These are phyloP conservation scores for Cystobasidium slooffiae DNA, from an alignment of 1,284 basidiomycete genomes.

Conservation along the genomic window DNA sequence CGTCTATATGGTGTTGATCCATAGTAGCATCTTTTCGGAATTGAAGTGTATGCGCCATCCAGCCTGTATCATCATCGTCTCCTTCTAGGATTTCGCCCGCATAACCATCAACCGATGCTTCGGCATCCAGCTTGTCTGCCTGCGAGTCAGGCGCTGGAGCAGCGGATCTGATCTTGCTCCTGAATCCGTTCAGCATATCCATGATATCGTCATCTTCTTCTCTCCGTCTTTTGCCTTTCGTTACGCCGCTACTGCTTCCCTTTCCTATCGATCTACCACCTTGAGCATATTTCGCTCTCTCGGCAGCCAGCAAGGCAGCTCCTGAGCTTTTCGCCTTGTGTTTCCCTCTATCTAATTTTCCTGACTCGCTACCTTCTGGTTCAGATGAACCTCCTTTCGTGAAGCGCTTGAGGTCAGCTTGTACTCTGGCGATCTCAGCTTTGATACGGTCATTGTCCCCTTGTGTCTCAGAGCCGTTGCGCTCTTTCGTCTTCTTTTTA, in stretches of 20 bases:
- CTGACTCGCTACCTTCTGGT: conserved; percentile 42
- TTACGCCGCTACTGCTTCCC: conserved; percentile 5
- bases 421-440: conserved; percentile 82
- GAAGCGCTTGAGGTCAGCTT: conserved; percentile 69
- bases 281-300: conserved; percentile 50
- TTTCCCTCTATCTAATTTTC: conserved; percentile 44
- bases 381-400: conserved; percentile 43
- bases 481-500: conserved; percentile 25
- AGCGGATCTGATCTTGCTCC: conserved; percentile 47
- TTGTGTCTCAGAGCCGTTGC: neutral
- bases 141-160: conserved; percentile 3
- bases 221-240: conserved; percentile 45
- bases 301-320: conserved; percentile 51
- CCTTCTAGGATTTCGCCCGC: conserved; percentile 39
- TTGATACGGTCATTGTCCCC: conserved; percentile 66
- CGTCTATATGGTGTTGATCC: conserved; percentile 36
- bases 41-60: conserved; percentile 50
- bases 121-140: conserved; percentile 6
- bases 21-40: conserved; percentile 53
- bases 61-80: conserved; percentile 45
- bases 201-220: conserved; percentile 48
- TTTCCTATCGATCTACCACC: conserved; percentile 31
- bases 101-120: conserved; percentile 32
- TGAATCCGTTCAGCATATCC: conserved; percentile 47
- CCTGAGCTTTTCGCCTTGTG: conserved; percentile 40